phyloP scores from a whole-genome alignment of 192 early-diverging fungal species.

The Podila clonocystis region DNA sequence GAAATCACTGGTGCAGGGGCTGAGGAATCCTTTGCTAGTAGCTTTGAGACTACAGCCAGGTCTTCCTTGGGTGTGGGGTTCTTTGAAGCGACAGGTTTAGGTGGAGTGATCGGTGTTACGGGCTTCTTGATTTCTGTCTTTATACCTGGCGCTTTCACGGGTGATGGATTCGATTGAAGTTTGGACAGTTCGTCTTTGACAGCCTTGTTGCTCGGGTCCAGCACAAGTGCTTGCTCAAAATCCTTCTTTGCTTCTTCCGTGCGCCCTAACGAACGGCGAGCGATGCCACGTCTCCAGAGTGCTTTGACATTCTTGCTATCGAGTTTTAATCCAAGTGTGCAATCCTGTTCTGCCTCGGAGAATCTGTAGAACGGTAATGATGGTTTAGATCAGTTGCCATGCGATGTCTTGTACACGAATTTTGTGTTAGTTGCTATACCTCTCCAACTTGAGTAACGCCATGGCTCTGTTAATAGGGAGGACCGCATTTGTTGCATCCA shows the following conservation, averaged over 20 bases:
- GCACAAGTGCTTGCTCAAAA: slow-evolving; percentile 64
- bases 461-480: slow-evolving; percentile 82
- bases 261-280: slow-evolving; percentile 61
- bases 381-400: not conserved
- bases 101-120: not conserved
- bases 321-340: slow-evolving; percentile 63
- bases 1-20: slow-evolving; percentile 22
- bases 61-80: not conserved
- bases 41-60: not conserved
- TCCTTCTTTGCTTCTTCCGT: slow-evolving; percentile 68
- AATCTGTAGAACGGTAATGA: slow-evolving; percentile 50
- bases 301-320: slow-evolving; percentile 84
- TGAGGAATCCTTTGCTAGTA: not conserved
- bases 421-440: slow-evolving; percentile 42
- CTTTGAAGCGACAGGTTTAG: not conserved
- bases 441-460: slow-evolving; percentile 79
- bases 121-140: not conserved
- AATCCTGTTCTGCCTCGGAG: slow-evolving; percentile 73
- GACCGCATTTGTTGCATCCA: slow-evolving; percentile 68
- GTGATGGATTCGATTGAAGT: not conserved
- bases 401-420: not conserved
- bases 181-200: slow-evolving; percentile 71
- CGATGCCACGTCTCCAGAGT: slow-evolving; percentile 78
- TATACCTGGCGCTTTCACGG: not conserved
- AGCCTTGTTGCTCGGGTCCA: slow-evolving; percentile 75